These are phyloP conservation scores for Colletotrichum australisinense DNA, from an alignment of 2,329 filamentous ascomycete species.

Conservation along the genomic window DNA sequence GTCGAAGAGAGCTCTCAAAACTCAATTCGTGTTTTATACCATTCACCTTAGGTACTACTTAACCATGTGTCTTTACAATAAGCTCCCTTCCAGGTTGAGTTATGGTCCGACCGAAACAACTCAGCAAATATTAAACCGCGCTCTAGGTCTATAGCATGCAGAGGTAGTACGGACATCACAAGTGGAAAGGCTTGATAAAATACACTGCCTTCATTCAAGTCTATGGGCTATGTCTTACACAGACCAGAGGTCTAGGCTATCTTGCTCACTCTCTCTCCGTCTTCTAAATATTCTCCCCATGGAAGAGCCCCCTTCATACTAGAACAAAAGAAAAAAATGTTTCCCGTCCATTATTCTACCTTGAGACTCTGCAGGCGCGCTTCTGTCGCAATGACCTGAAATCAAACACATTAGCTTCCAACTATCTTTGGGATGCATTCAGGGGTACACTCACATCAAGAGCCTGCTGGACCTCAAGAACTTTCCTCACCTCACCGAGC, in stretches of 20 bases:
- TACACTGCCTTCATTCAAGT: slow-evolving; percentile 39
- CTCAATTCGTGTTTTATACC: not conserved
- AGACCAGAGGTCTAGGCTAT: slow-evolving; percentile 40
- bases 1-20: not conserved
- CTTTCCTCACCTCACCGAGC: slow-evolving; percentile 89
- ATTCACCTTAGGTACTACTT: too few species aligned
- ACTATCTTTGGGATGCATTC: not conserved
- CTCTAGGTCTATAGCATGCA: too few species aligned
- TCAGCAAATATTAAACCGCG: too few species aligned
- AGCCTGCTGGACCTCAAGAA: slow-evolving; percentile 95
- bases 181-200: slow-evolving; percentile 9
- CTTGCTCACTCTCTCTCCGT: slow-evolving; percentile 37
- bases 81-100: too few species aligned
- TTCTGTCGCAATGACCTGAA: slow-evolving; percentile 87
- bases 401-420: not conserved
- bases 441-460: slow-evolving; percentile 78
- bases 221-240: slow-evolving; percentile 50
- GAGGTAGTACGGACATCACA: too few species aligned
- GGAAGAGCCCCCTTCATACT: slow-evolving; percentile 48
- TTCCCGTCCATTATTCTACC: slow-evolving; percentile 70
- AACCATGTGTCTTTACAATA: too few species aligned
- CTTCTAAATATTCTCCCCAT: slow-evolving; percentile 38
- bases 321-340: slow-evolving; percentile 46
- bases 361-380: slow-evolving; percentile 88
- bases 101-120: too few species aligned